Conservation (phyloP, 371 early-diverging fungal genomes). For the Chytridiales sp. region DNA sequence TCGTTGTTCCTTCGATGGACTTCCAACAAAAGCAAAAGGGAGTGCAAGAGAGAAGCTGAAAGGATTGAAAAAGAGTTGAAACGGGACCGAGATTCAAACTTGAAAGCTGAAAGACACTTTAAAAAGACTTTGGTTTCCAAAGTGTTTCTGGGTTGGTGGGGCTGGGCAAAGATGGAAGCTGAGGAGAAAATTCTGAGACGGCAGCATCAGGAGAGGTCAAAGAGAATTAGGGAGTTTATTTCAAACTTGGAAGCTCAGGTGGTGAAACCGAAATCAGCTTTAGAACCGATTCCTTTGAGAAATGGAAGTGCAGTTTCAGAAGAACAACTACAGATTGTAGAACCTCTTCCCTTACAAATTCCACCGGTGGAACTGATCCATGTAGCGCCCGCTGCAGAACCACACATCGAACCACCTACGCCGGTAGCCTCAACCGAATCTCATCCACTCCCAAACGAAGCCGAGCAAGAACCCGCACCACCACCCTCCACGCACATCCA, state of each 20-base stretch:
- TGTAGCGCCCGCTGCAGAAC: too few species aligned
- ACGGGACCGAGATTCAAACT: slow-evolving; percentile 2
- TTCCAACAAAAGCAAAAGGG: not conserved
- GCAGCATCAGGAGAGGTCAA: slow-evolving; percentile 18
- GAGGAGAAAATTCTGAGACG: slow-evolving; percentile 9
- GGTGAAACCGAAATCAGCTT: slow-evolving; percentile 4
- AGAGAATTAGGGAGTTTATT: slow-evolving; percentile 20
- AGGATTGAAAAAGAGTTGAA: not conserved
- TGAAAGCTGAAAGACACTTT: slow-evolving; percentile 7
- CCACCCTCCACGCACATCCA: too few species aligned
- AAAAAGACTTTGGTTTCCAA: slow-evolving; percentile 7
- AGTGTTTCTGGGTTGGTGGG: slow-evolving; percentile 16
- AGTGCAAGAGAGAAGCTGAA: slow-evolving; percentile 8
- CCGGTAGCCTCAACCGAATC: too few species aligned
- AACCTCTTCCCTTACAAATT: too few species aligned
- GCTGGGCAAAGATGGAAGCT: slow-evolving; percentile 2
- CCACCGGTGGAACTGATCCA: too few species aligned
- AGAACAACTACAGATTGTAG: not conserved
- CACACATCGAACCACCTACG: too few species aligned
- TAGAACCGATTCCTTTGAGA: not conserved
- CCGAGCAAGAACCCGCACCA: too few species aligned
- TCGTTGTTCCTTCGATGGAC: slow-evolving; percentile 4
- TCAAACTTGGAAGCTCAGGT: slow-evolving; percentile 11
- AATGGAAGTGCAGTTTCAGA: not conserved
- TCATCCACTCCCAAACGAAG: too few species aligned